Conservation (phyloP, 2,329 filamentous ascomycete genomes). For the Metarhizium robertsii region DNA sequence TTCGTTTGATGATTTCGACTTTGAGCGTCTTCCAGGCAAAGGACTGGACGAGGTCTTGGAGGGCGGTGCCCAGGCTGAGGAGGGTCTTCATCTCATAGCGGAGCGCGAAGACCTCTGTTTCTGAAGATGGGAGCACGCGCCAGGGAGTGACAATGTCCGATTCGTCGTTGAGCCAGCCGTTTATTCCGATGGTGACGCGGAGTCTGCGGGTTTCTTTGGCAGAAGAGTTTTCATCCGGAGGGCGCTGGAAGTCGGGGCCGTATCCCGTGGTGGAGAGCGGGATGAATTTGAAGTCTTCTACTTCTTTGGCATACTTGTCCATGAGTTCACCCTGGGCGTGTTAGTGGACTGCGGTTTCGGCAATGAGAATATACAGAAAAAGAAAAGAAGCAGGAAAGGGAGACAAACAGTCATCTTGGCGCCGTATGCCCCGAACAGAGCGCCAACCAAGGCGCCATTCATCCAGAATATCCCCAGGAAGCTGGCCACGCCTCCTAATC, state of each 20-base stretch:
- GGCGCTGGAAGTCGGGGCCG: conserved; percentile 16
- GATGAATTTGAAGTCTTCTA: conserved; percentile 73
- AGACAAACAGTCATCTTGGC: conserved; percentile 54
- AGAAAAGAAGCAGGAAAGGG: neutral
- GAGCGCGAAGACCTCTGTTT: conserved; percentile 74
- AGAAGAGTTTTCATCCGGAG: neutral
- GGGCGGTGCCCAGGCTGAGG: conserved; percentile 63
- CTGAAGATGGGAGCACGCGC: conserved; percentile 55
- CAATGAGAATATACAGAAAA: no score
- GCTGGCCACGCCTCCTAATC: conserved; percentile 74
- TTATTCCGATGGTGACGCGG: conserved; percentile 76
- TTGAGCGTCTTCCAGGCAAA: conserved; percentile 69
- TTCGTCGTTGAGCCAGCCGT: conserved; percentile 72
- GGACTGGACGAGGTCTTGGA: conserved; percentile 62
- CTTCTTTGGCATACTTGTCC: conserved; percentile 78
- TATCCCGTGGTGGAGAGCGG: conserved; percentile 50
- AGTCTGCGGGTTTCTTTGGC: conserved; percentile 40
- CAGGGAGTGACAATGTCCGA: conserved; percentile 73
- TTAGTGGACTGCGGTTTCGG: neutral
- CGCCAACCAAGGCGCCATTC: conserved; percentile 76
- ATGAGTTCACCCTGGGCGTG: conserved; percentile 62
- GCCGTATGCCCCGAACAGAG: conserved; percentile 82
- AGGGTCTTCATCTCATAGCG: conserved; percentile 75
- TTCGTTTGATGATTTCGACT: conserved; percentile 63
- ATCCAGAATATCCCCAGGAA: conserved; percentile 82